A percentile compares a stretch with the other conserved stretches of the same genome.
Conservation (phyloP, 2,329 filamentous ascomycete species). For the Pseudodiploospora longispora region DNA sequence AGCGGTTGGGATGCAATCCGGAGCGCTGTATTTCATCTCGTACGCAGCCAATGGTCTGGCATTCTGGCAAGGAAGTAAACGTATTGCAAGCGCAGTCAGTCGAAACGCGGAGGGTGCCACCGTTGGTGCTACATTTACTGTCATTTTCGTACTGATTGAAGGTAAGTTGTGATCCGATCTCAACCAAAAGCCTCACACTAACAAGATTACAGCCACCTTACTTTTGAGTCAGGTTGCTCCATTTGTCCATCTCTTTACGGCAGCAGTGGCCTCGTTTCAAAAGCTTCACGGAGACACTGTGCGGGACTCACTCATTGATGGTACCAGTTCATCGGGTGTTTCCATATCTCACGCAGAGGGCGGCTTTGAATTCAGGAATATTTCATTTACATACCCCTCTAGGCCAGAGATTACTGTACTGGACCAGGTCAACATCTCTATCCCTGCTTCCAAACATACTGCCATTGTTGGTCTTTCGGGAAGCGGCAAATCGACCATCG, state of each 20-base stretch:
- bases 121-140: constrained; percentile 43
- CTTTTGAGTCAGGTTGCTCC: constrained; percentile 52
- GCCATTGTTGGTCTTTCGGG: constrained; percentile 65
- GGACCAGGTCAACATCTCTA: constrained; percentile 42
- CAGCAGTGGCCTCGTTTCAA: constrained; percentile 44
- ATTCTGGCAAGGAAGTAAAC: constrained; percentile 55
- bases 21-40: constrained; percentile 58
- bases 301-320: constrained; percentile 34
- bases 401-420: constrained; percentile 48
- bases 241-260: constrained; percentile 48
- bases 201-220: constrained; percentile 33
- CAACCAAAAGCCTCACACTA: constrained; percentile 8
- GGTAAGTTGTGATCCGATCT: constrained; percentile 17
- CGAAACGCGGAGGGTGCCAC: constrained; percentile 26
- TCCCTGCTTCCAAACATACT: constrained; percentile 52
- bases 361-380: constrained; percentile 20
- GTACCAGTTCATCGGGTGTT: constrained; percentile 20
- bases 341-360: constrained; percentile 25
- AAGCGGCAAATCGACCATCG: constrained; percentile 60
- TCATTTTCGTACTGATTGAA: constrained; percentile 47
- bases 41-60: constrained; percentile 57
- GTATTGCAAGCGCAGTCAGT: constrained; percentile 21
- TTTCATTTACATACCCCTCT: constrained; percentile 30
- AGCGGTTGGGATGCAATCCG: constrained; percentile 47
- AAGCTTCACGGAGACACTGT: constrained; percentile 48